phyloP scores from a whole-genome alignment of 495 filamentous ascomycete genomes.

The Neurospora pannonica region DNA sequence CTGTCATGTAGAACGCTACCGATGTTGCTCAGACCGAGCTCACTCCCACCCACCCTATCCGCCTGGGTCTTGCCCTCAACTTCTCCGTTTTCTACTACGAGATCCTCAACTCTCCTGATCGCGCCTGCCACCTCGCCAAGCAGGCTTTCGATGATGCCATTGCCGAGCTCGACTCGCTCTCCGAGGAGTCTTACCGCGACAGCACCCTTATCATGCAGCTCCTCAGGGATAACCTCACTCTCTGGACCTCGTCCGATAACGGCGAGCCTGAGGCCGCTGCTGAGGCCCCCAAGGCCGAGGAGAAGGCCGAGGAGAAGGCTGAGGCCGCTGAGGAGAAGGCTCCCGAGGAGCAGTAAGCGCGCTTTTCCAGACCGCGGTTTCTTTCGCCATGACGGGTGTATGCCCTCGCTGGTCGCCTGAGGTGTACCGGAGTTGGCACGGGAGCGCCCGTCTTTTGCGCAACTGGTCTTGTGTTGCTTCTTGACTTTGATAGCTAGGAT shows the following conservation, averaged over 20 bases:
- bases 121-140: conserved; percentile 98
- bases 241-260: conserved; percentile 97
- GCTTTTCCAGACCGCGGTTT: not conserved
- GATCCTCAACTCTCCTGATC: conserved; percentile 97
- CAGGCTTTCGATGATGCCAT: conserved; percentile 99
- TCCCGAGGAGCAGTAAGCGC: conserved; percentile 29
- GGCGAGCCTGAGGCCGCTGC: conserved; percentile 64
- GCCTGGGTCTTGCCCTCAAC: conserved; percentile 95
- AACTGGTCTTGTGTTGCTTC: conserved; percentile 9
- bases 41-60: conserved; percentile 96
- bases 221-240: conserved; percentile 96
- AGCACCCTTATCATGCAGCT: conserved; percentile 99
- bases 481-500: not conserved
- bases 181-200: conserved; percentile 98
- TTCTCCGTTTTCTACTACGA: conserved; percentile 99
- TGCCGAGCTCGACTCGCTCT: conserved; percentile 96
- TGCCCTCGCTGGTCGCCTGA: conserved; percentile 3
- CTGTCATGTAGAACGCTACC: conserved; percentile 67
- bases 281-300: conserved; percentile 55
- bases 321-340: conserved; percentile 44
- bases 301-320: conserved; percentile 46
- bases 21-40: conserved; percentile 97
- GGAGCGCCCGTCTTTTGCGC: conserved; percentile 2
- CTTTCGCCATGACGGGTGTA: conserved; percentile 8
- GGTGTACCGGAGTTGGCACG: conserved; percentile 2